Percentiles rank a stretch among this genome's conserved stretches.
phyloP scores from a whole-genome alignment of 164 flowering plant species.

The Aristolochia fimbriata region DNA sequence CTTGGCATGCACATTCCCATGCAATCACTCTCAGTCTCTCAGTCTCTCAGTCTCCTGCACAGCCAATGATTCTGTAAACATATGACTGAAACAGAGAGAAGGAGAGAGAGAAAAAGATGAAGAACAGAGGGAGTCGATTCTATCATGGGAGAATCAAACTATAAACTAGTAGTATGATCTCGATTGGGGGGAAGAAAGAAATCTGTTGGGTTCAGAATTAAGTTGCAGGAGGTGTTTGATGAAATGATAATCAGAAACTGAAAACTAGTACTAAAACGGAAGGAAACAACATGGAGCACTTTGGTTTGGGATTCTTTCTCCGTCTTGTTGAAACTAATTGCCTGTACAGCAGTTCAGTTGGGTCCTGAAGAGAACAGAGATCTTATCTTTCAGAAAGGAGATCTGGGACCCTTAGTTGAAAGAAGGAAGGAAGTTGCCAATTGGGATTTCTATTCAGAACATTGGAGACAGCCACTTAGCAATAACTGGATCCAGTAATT shows the following conservation, averaged over 20 bases:
- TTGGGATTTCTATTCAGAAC: conserved; percentile 2
- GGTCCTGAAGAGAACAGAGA: no score
- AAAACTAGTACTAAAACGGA: background rate
- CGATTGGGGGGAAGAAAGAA: background rate
- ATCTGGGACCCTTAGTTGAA: background rate
- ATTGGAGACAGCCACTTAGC: background rate
- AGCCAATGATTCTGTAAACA: background rate
- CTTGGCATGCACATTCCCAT: conserved; percentile 30
- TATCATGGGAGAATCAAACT: background rate
- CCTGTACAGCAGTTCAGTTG: background rate
- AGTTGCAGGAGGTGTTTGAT: background rate
- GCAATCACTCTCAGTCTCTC: no score
- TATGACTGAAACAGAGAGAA: background rate
- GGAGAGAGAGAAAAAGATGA: background rate
- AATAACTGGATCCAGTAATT: background rate
- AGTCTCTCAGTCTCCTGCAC: background rate
- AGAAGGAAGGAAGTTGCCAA: background rate
- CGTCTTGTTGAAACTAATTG: background rate
- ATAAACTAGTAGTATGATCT: background rate
- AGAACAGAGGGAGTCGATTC: background rate
- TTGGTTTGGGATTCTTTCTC: background rate
- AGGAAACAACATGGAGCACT: background rate
- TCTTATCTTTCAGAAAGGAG: no score
- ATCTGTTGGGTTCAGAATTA: background rate
- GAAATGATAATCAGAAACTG: background rate